phyloP scores from a whole-genome alignment of 352 stramenopile species.

The Globisporangium perplexum region DNA sequence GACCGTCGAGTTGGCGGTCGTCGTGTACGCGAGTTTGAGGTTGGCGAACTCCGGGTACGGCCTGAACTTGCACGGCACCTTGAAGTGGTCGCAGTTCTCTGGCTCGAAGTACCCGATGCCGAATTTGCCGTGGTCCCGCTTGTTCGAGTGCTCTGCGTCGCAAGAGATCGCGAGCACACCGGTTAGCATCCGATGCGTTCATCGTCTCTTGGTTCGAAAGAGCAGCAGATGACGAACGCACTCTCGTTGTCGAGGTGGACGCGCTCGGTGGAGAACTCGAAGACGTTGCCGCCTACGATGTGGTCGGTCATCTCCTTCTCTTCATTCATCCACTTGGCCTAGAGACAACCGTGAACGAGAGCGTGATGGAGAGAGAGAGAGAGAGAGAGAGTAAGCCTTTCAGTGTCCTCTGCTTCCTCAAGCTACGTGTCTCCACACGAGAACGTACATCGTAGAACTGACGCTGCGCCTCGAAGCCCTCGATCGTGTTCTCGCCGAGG shows the following conservation, averaged over 20 bases:
- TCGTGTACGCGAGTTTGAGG: conserved; percentile 72
- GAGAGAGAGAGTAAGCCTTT: too few relatives aligned
- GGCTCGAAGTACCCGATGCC: conserved; percentile 69
- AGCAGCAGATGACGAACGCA: conserved; percentile 3
- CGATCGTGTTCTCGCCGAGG: conserved; percentile 50
- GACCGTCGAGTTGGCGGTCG: conserved; percentile 45
- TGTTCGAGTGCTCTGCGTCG: conserved; percentile 4
- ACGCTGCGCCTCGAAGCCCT: conserved; percentile 65
- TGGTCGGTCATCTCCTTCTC: conserved; percentile 58
- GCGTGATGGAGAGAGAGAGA: too few relatives aligned
- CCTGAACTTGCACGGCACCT: conserved; percentile 40
- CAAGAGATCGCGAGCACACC: not conserved
- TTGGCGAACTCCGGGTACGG: conserved; percentile 70
- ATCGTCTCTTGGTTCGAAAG: too few relatives aligned
- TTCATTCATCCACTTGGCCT: conserved; percentile 68
- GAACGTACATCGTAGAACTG: conserved; percentile 33
- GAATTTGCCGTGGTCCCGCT: conserved; percentile 49
- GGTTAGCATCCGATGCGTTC: too few relatives aligned
- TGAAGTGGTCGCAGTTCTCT: conserved; percentile 59
- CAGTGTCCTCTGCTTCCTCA: too few relatives aligned
- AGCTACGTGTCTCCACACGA: too few relatives aligned
- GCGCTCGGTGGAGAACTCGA: conserved; percentile 66
- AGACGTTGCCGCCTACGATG: conserved; percentile 69
- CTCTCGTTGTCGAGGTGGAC: conserved; percentile 10
- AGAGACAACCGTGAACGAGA: too few relatives aligned